Base-by-base conservation (phyloP, 2,329 filamentous ascomycete genomes). In the Ophiocordyceps australis region DNA sequence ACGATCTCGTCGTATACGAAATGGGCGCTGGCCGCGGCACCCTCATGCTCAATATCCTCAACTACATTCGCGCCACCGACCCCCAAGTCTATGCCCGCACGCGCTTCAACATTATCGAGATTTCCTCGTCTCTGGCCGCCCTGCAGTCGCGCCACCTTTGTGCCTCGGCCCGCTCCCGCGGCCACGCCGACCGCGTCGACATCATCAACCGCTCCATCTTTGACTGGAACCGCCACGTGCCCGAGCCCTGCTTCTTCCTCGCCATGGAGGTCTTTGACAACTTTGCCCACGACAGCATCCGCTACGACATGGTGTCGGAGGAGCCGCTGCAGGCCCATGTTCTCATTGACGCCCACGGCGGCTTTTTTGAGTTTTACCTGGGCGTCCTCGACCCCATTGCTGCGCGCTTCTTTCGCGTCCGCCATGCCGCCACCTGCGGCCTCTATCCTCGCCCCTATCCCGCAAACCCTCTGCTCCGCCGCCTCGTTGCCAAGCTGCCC, bases 251-350 rank as follows among this genome's bases (percentile, higher is more conserved):
- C 57, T 98, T 92, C 62, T 95, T 98, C 60, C 68, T 98, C 22
- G 89, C 86, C 23, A 77, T 98, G 52, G 89, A 98, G 53, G 89
- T 98, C 36, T 93, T 94, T 43, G 89, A 98, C 59, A 98, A 98
- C 55, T 95, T 98, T 47, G 74, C 82, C 19, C 91, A 98, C 56
- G 89, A 98, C 54, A 68, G 75, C 31, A 72, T 98, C 33, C 85
- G 91, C 35, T 98, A 95, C 55, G 77, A 95, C 51, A 62, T 76
- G 9, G 52, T 62, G 32, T 91, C 83, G 9, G 79, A 82, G 46
- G 59, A 76, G 36, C 79, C 86, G 0, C 65, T 93, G 28, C 91
- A 98, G 55, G 83, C 82, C 25, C 74, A 74, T 33, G 85, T 95
- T 10, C 62, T 98, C 20, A 75, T 98, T 42, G 82, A 93, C 46